Evolutionary conservation across 169 alveolate species (phyloP), one percentile per base, ranked within the genome.

Genomic region (Babesia ovis): DNA sequence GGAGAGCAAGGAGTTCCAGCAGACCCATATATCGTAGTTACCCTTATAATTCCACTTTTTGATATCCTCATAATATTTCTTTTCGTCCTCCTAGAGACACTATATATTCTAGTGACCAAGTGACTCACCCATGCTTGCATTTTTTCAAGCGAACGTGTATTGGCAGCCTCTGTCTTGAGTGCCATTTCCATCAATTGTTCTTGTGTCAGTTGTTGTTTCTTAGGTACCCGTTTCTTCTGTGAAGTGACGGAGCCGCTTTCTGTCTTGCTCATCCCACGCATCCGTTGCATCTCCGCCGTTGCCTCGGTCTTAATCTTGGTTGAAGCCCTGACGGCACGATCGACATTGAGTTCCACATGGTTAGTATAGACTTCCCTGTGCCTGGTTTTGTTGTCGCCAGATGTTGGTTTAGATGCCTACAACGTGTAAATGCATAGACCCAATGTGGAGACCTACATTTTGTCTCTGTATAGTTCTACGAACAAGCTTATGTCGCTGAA

Each of bases 131-230:
- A 89, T 42, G 94, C 94, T 72, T 85, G 89, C 67, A 91, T 67
- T 53, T 60, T 84, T 56, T 85, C 64, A 23, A 91, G 89, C 3
- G 94, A 85, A 57, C 84, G 84, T 6, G 82, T 54, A 79, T 91
- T 91, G 46, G 75, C 79, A 41, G 70, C 92, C 42, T 91, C 95
- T 11, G 91, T 88, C 55, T 70, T 67, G 83, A 67, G 79, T 41
- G 95, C 95, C 67, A 75, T 86, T 25, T 68, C 94, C 60, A 91
- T 76, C 60, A 90, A 82, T 71, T 91, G 95, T 43, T 91, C 95
- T 79, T 90, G 91, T 25, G 95, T 77, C 14, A 48, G 68, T 32
- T 23, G 81, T 11, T 61, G 51, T 14, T 22, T 8, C 31, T 34
- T 43, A 34, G 72, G 23, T 16, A 35, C 34, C 45, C 59, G 29